These are phyloP conservation scores for Leccinum griseonigrum DNA, from an alignment of 1,284 basidiomycete species.

Conservation along the genomic window DNA sequence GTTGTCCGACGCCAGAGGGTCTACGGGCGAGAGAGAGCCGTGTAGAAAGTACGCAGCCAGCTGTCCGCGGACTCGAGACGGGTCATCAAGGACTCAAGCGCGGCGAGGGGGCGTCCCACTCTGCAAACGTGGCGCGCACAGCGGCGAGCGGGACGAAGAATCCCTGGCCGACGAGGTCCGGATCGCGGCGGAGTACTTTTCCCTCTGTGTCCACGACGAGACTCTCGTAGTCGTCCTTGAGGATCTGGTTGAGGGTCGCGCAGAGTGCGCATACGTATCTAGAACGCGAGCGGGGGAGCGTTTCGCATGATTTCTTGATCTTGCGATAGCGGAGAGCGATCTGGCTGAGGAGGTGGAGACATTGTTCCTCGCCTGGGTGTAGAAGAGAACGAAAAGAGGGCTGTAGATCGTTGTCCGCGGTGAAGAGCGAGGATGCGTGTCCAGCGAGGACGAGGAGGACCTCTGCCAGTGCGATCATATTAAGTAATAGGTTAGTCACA, in stretches of 20 bases:
- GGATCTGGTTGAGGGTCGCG: constrained; percentile 66
- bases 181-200: constrained; percentile 70
- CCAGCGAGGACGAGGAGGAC: constrained; percentile 80
- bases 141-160: constrained; percentile 83
- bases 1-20: constrained; percentile 56
- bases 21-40: constrained; percentile 59
- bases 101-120: constrained; percentile 82
- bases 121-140: constrained; percentile 75
- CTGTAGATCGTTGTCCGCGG: constrained; percentile 54
- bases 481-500: not conserved
- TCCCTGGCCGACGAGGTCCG: constrained; percentile 66
- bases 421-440: constrained; percentile 80
- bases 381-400: constrained; percentile 69
- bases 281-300: constrained; percentile 58
- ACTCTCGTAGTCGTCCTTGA: constrained; percentile 78
- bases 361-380: constrained; percentile 84
- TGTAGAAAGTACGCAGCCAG: constrained; percentile 77
- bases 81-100: constrained; percentile 61
- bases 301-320: constrained; percentile 55
- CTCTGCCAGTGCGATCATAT: constrained; percentile 58
- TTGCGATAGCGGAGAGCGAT: constrained; percentile 72
- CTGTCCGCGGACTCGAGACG: constrained; percentile 66
- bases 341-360: constrained; percentile 68
- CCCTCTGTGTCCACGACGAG: constrained; percentile 78
- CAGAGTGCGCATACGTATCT: constrained; percentile 78